Evolutionary conservation across 306 rosid species (phyloP).

Genomic region (Trifolium repens): DNA sequence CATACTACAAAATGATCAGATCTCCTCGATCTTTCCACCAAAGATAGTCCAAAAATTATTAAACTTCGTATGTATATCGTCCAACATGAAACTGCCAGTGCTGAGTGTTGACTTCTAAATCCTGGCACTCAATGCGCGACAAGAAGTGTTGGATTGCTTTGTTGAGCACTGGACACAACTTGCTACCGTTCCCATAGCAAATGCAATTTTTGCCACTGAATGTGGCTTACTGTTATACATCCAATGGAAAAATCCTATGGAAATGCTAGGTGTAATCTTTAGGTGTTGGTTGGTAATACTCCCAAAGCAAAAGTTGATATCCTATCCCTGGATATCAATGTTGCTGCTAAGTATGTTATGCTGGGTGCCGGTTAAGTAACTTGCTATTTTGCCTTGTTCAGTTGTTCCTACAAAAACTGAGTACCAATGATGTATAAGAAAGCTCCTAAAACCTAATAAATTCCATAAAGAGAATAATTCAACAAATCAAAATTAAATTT

Average conservation of each 20-base stretch:
- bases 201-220: not conserved
- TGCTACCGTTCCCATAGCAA: not conserved
- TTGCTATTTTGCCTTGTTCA: constrained; percentile 2
- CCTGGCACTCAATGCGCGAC: not conserved
- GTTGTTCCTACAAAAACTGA: not conserved
- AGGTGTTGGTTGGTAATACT: not conserved
- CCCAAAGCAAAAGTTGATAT: not conserved
- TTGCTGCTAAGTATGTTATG: not conserved
- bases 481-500: too few relatives aligned
- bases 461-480: too few relatives aligned
- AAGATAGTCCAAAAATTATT: not conserved
- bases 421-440: not conserved
- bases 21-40: not conserved
- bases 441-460: not conserved
- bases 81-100: constrained; percentile 1
- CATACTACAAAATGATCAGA: not conserved
- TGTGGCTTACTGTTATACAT: not conserved
- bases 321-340: not conserved
- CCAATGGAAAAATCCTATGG: not conserved
- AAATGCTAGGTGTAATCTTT: not conserved
- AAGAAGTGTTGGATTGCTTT: not conserved
- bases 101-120: not conserved
- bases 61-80: not conserved
- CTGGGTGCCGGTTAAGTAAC: not conserved
- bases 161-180: not conserved